These are phyloP conservation scores for Triangularia setosa DNA, from an alignment of 2,329 filamentous ascomycete species.

Conservation along the genomic window DNA sequence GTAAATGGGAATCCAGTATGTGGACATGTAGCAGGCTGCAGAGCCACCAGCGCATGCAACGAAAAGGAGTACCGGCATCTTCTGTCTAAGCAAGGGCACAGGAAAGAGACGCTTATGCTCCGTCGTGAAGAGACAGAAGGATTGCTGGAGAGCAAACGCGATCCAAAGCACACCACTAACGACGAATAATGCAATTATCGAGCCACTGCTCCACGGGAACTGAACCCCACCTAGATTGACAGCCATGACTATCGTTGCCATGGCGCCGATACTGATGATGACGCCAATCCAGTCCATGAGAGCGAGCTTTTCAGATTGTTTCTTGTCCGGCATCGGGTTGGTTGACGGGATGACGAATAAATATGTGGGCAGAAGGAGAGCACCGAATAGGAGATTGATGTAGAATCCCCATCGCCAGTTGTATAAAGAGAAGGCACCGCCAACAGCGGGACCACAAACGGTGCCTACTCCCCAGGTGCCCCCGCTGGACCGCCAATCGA, in stretches of 20 bases:
- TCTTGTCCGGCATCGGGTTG: constrained; percentile 12
- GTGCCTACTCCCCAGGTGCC: constrained; percentile 42
- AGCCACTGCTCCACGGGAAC: constrained; percentile 44
- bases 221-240: constrained; percentile 48
- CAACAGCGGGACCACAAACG: constrained; percentile 45
- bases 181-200: constrained; percentile 44
- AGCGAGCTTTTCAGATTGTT: not conserved
- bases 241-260: constrained; percentile 40
- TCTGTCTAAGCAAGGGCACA: constrained; percentile 39
- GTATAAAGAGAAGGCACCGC: constrained; percentile 32
- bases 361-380: constrained; percentile 28
- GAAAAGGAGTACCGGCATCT: constrained; percentile 40
- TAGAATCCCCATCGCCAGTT: constrained; percentile 39
- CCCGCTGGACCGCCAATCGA: constrained; percentile 18
- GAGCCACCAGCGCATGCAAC: constrained; percentile 28
- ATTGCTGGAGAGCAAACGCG: constrained; percentile 39
- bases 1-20: constrained; percentile 51
- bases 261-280: constrained; percentile 38
- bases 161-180: constrained; percentile 41
- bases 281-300: constrained; percentile 44
- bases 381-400: constrained; percentile 51
- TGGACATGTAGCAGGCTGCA: constrained; percentile 27
- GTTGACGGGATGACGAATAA: constrained; percentile 31
- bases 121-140: constrained; percentile 39
- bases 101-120: constrained; percentile 41